A percentile compares a stretch with the other conserved stretches of the same genome.
phyloP scores from a whole-genome alignment of 768 basidiomycete species.

The Suillus occidentalis region DNA sequence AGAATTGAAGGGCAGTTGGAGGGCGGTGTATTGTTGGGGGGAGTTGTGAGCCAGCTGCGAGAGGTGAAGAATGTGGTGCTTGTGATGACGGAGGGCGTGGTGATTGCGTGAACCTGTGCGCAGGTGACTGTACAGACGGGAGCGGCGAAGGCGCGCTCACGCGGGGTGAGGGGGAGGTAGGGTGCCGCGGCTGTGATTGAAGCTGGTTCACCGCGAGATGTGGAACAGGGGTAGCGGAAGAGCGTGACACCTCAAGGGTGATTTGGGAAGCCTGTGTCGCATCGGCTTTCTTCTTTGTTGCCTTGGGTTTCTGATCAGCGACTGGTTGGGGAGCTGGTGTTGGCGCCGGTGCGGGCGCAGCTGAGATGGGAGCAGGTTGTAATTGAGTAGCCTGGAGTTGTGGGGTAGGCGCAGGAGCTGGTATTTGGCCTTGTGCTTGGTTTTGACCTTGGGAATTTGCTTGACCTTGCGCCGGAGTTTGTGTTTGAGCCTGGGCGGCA shows the following conservation, averaged over 20 bases:
- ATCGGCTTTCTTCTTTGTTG: slow-evolving; percentile 30
- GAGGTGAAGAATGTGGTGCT: slow-evolving; percentile 32
- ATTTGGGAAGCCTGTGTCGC: slow-evolving; percentile 21
- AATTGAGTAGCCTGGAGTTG: slow-evolving; percentile 35
- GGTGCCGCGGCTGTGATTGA: slow-evolving; percentile 20
- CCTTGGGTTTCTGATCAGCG: slow-evolving; percentile 25
- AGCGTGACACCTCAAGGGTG: slow-evolving; percentile 29
- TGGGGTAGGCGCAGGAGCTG: slow-evolving; percentile 26
- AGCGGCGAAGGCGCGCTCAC: slow-evolving; percentile 30
- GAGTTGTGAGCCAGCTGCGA: slow-evolving; percentile 28
- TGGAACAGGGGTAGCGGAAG: slow-evolving; percentile 32
- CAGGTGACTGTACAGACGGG: slow-evolving; percentile 25
- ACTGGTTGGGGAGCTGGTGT: slow-evolving; percentile 30
- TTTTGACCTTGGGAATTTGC: slow-evolving; percentile 27
- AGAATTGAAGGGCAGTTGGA: slow-evolving; percentile 25
- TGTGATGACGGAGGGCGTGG: slow-evolving; percentile 35
- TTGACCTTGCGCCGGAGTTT: slow-evolving; percentile 24
- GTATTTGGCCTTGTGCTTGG: slow-evolving; percentile 32
- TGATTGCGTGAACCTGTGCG: slow-evolving; percentile 36
- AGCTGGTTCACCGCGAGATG: slow-evolving; percentile 35
- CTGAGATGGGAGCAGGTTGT: slow-evolving; percentile 37
- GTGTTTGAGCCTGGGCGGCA: slow-evolving; percentile 17
- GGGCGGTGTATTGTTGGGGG: slow-evolving; percentile 26
- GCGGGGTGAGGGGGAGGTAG: slow-evolving; percentile 28
- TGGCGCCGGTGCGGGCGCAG: slow-evolving; percentile 30